Conservation (phyloP, 768 basidiomycete species). For the Boletus edulis region DNA sequence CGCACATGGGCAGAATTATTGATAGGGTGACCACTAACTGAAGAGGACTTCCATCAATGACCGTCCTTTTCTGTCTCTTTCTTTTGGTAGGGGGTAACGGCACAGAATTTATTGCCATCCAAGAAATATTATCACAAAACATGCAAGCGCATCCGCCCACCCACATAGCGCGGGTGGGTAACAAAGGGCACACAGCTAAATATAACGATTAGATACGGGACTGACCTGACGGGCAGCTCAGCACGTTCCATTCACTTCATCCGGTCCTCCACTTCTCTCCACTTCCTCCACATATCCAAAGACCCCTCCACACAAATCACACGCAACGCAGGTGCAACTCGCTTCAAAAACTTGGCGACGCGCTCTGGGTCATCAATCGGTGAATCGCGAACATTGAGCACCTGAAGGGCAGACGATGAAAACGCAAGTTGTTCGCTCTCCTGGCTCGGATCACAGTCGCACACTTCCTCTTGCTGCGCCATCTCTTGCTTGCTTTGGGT, state of each 20-base stretch:
- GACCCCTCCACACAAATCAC: conserved; percentile 25
- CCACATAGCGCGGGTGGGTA: background rate
- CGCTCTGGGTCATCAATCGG: conserved; percentile 22
- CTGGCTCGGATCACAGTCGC: background rate
- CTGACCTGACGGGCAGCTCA: background rate
- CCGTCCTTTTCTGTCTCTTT: no score
- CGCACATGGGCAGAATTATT: no score
- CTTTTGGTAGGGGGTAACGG: no score
- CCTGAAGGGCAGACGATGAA: conserved; percentile 12
- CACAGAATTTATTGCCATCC: no score
- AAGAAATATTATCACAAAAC: background rate
- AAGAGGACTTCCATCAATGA: no score
- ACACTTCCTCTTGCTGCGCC: background rate
- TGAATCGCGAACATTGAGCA: conserved; percentile 30
- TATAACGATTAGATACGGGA: no score
- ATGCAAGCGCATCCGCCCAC: background rate
- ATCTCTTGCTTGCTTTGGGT: background rate
- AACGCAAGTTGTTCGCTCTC: background rate
- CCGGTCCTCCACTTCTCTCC: conserved; percentile 26
- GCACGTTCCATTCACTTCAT: conserved; percentile 11
- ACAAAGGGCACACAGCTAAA: no score
- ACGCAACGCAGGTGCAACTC: conserved; percentile 23
- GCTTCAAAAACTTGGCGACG: conserved; percentile 26
- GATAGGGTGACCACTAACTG: no score
- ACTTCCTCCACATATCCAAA: conserved; percentile 29